Evolutionary conservation across 495 filamentous ascomycete species (phyloP).

Genomic region (Thermochaetoides thermophila): DNA sequence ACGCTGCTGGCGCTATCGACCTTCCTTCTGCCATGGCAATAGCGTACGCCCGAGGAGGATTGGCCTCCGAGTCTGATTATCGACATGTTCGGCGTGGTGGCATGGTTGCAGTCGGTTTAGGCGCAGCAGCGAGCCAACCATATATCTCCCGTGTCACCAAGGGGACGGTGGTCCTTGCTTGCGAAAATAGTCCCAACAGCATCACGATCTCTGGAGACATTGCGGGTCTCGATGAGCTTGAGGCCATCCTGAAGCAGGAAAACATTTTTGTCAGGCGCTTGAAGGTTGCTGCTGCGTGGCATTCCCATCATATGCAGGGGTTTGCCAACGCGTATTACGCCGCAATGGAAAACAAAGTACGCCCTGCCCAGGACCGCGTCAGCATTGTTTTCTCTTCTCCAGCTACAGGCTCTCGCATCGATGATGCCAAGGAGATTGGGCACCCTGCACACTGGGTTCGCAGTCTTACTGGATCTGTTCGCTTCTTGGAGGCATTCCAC

Average conservation of each 20-base stretch:
- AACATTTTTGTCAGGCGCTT: conserved; percentile 39
- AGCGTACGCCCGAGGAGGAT: conserved; percentile 30
- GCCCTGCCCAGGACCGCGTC: conserved; percentile 18
- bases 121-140: conserved; percentile 26
- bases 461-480: conserved; percentile 26
- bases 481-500: conserved; percentile 25
- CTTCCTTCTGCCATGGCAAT: conserved; percentile 38
- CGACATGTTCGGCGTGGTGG: conserved; percentile 23
- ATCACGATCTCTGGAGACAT: conserved; percentile 45
- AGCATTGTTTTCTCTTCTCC: conserved; percentile 28
- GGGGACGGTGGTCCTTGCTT: conserved; percentile 29
- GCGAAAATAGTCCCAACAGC: conserved; percentile 45
- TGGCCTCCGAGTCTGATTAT: too few relatives aligned
- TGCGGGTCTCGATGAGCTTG: conserved; percentile 34
- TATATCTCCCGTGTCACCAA: conserved; percentile 14
- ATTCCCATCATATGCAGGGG: conserved; percentile 46
- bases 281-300: conserved; percentile 45
- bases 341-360: conserved; percentile 17
- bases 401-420: conserved; percentile 17
- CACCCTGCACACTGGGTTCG: conserved; percentile 33
- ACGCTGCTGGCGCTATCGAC: conserved; percentile 28
- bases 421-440: conserved; percentile 18
- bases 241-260: conserved; percentile 28
- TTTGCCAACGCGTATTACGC: conserved; percentile 27
- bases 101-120: conserved; percentile 37